Evolutionary conservation across 2,329 filamentous ascomycete genomes (phyloP), one percentile per base, ranked within the genome.

Genomic region (Aspergillus felis): DNA sequence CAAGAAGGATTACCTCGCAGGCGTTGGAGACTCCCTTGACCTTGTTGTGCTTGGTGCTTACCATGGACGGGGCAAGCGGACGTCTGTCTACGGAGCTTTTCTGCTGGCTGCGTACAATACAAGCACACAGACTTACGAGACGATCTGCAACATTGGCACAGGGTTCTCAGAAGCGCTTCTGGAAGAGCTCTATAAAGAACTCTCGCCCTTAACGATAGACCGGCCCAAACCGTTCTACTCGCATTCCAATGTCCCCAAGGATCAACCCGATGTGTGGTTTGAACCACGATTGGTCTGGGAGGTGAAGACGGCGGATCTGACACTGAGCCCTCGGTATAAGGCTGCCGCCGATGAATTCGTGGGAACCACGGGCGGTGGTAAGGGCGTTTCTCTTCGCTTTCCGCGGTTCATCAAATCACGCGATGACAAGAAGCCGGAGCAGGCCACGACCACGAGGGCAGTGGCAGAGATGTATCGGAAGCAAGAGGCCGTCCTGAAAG

Each of bases 201-300:
- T 99, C 28, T 88, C 85, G 0, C 82, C 86, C 8, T 86, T 91
- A 51, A 86, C 89, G 64, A 99, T 99, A 65, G 91, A 96, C 70
- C 86, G 87, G 1, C 85, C 93, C 1, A 99, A 99, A 71, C 94
- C 94, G 0, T 99, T 96, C 74, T 99, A 97, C 76, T 82, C 86
- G 1, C 94, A 99, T 74, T 92, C 89, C 3, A 79, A 82, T 0
- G 91, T 90, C 52, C 86, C 87, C 51, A 93, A 96, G 76, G 92
- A 97, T 72, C 94, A 99, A 73, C 94, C 94, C 1, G 94, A 99
- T 73, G 92, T 99, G 41, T 99, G 94, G 94, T 94, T 99, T 72
- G 94, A 99, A 80, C 91, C 94, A 14, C 86, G 87, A 46, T 88
- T 89, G 67, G 94, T 99, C 1, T 99, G 94, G 94, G 94, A 99